Conservation (phyloP, 129 eudicot genomes). For the Lactuca saligna region DNA sequence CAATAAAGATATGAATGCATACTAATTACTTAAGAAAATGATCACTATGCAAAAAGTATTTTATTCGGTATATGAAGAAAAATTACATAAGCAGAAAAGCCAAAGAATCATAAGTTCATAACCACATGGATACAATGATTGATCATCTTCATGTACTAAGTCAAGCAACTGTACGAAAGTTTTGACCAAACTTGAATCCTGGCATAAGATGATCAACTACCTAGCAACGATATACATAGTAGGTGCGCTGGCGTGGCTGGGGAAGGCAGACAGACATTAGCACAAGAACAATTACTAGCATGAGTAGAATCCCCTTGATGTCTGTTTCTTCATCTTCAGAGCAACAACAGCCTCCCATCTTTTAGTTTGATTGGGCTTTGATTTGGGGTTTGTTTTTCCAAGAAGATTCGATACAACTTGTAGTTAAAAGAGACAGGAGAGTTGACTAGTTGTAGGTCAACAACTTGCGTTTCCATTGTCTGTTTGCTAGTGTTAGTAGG, state of each 20-base stretch:
- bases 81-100: not conserved
- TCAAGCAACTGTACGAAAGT: not conserved
- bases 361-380: not conserved
- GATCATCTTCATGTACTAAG: not conserved
- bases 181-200: not conserved
- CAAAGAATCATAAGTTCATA: not conserved
- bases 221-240: conserved; percentile 20
- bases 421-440: not conserved
- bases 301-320: conserved; percentile 16
- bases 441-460: conserved; percentile 11
- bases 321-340: conserved; percentile 21
- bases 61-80: not conserved
- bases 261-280: conserved; percentile 26
- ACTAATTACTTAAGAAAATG: not conserved
- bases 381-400: not conserved
- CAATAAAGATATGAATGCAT: not conserved
- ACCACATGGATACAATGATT: not conserved
- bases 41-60: not conserved
- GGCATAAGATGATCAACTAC: not conserved
- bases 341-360: conserved; percentile 30
- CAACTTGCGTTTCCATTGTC: not conserved
- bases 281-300: conserved; percentile 18
- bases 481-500: conserved; percentile 12
- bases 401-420: conserved; percentile 8
- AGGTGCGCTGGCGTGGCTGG: conserved; percentile 13